Percentiles rank a stretch among this genome's conserved stretches.
These are phyloP conservation scores for Cotoneaster glaucophyllus DNA, from an alignment of 306 rosid genomes.

Conservation along the genomic window DNA sequence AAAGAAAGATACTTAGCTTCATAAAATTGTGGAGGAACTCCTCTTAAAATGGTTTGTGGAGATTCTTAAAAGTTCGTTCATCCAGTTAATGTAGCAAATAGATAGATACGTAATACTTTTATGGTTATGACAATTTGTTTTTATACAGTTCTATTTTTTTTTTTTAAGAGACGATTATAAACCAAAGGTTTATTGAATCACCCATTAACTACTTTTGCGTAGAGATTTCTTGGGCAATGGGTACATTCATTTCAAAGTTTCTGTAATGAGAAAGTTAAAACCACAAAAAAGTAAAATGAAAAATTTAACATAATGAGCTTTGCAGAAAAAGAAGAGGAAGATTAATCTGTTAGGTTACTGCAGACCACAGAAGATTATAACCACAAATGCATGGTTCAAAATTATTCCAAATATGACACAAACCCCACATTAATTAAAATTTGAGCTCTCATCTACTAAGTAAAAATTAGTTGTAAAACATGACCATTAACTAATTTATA, in stretches of 20 bases:
- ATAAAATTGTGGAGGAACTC: not conserved
- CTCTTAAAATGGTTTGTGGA: not conserved
- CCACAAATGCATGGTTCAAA: not conserved
- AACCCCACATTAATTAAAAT: not conserved
- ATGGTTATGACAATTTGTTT: too few species aligned
- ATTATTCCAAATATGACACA: not conserved
- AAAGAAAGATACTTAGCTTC: too few species aligned
- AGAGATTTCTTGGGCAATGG: not conserved
- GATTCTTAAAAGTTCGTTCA: not conserved
- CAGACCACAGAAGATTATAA: not conserved
- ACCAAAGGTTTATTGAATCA: not conserved
- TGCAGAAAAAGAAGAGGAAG: not conserved
- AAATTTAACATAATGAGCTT: not conserved
- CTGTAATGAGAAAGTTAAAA: not conserved
- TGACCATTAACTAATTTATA: not conserved
- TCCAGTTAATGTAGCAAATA: not conserved
- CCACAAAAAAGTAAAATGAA: not conserved
- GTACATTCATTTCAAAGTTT: not conserved
- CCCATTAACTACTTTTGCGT: not conserved
- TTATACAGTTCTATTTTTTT: too few species aligned
- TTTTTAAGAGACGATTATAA: too few species aligned
- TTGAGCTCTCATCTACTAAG: not conserved
- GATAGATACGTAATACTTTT: not conserved
- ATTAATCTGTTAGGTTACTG: not conserved
- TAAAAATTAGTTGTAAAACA: not conserved